phyloP scores from a whole-genome alignment of 495 filamentous ascomycete species.

The Copromyces sp. region DNA sequence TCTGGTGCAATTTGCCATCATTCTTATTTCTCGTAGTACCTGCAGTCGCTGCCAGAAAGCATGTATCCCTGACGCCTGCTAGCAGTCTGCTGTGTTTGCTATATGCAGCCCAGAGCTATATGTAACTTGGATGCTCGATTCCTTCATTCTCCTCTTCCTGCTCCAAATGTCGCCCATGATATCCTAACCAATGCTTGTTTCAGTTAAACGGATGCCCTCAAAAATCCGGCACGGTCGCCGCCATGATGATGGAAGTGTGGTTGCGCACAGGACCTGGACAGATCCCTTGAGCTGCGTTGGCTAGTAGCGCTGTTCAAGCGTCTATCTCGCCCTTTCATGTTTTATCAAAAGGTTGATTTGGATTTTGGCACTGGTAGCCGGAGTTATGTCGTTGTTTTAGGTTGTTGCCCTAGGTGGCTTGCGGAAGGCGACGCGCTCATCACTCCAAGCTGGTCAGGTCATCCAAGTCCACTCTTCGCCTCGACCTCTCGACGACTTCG shows the following conservation, averaged over 20 bases:
- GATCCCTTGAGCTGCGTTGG: background rate
- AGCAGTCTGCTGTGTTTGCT: background rate
- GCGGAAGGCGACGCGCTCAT: background rate
- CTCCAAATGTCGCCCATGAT: background rate
- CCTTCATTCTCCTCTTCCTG: background rate
- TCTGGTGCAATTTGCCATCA: background rate
- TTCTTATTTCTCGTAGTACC: background rate
- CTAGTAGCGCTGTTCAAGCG: background rate
- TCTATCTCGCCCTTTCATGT: background rate
- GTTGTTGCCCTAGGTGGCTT: background rate
- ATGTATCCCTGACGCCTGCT: background rate
- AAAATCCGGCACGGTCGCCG: background rate
- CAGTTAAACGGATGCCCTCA: background rate
- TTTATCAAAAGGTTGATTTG: background rate
- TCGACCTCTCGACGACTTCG: conserved; percentile 34
- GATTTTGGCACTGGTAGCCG: conserved; percentile 9
- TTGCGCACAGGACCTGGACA: background rate
- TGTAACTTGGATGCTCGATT: background rate
- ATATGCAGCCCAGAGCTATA: background rate
- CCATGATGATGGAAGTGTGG: background rate
- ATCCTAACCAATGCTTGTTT: background rate
- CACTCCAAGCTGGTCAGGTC: conserved; percentile 44
- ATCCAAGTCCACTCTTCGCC: conserved; percentile 24
- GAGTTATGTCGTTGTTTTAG: conserved; percentile 1
- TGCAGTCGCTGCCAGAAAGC: background rate